Evolutionary conservation across 2,329 filamentous ascomycete genomes (phyloP).

Genomic region (Atkinsonella texensis): DNA sequence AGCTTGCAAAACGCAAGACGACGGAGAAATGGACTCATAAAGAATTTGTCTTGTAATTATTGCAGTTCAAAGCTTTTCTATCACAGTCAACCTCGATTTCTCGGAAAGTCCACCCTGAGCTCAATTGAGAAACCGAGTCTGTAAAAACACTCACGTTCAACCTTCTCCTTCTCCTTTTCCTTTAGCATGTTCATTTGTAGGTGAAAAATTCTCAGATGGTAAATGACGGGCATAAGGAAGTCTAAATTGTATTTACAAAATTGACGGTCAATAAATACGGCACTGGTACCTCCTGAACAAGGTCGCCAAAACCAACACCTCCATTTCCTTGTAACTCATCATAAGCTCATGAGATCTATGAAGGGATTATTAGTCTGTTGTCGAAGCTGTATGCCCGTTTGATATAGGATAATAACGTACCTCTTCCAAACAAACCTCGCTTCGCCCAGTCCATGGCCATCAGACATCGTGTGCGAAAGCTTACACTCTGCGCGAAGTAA

Average conservation of each 20-base stretch:
- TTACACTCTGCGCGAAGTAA: slow-evolving; percentile 97
- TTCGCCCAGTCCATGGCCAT: slow-evolving; percentile 99
- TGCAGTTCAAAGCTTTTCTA: neutral
- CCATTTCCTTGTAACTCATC: slow-evolving; percentile 8
- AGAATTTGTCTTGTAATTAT: slow-evolving; percentile 48
- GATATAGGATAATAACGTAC: slow-evolving; percentile 38
- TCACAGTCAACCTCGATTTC: neutral
- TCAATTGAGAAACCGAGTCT: neutral
- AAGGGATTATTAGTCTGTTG: neutral
- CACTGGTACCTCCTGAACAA: neutral
- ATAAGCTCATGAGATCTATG: slow-evolving; percentile 42
- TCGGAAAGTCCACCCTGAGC: neutral
- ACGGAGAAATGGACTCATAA: slow-evolving; percentile 99
- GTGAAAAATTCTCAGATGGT: too few species aligned
- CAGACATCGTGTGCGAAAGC: slow-evolving; percentile 73
- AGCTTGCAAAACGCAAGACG: slow-evolving; percentile 66
- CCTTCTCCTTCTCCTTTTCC: too few species aligned
- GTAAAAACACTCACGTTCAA: too few species aligned
- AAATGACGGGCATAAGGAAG: too few species aligned
- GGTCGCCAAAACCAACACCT: neutral
- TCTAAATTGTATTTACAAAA: neutral
- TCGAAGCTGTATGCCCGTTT: neutral
- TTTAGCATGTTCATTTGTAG: too few species aligned
- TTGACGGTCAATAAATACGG: neutral
- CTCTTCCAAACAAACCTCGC: slow-evolving; percentile 86